Evolutionary conservation across 345 rosid genomes (phyloP).

Genomic region (Anastatica hierochuntica): DNA sequence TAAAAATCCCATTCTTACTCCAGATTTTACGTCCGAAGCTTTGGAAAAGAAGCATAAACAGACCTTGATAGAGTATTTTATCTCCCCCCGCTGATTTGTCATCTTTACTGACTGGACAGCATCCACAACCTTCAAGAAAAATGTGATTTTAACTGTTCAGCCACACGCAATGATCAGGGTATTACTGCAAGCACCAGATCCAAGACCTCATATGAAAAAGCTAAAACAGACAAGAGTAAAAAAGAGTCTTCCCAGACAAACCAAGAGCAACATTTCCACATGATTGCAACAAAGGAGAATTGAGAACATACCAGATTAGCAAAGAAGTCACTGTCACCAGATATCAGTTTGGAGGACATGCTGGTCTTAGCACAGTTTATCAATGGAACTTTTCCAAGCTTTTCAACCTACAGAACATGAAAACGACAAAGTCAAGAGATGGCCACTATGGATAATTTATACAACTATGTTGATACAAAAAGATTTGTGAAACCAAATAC

Average conservation of each 20-base stretch:
- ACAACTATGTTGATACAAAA: neutral
- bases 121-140: constrained; percentile 56
- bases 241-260: neutral
- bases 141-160: constrained; percentile 1
- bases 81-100: constrained; percentile 84
- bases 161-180: neutral
- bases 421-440: neutral
- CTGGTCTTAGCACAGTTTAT: constrained; percentile 95
- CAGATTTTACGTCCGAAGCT: neutral
- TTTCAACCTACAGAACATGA: constrained; percentile 53
- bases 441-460: neutral
- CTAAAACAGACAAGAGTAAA: neutral
- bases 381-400: constrained; percentile 84
- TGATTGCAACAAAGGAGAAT: neutral
- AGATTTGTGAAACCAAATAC: neutral
- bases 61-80: constrained; percentile 93
- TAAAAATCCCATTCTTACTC: neutral
- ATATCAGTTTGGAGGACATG: constrained; percentile 96
- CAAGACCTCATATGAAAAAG: neutral
- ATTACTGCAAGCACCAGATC: neutral
- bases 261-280: neutral
- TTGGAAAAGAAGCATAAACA: constrained; percentile 1
- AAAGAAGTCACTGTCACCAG: constrained; percentile 82
- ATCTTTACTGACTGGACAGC: constrained; percentile 81
- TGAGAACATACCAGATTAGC: constrained; percentile 67